Base-by-base conservation (phyloP, 176 grass and related monocot species). In the Echinochloa phyllopogon region DNA sequence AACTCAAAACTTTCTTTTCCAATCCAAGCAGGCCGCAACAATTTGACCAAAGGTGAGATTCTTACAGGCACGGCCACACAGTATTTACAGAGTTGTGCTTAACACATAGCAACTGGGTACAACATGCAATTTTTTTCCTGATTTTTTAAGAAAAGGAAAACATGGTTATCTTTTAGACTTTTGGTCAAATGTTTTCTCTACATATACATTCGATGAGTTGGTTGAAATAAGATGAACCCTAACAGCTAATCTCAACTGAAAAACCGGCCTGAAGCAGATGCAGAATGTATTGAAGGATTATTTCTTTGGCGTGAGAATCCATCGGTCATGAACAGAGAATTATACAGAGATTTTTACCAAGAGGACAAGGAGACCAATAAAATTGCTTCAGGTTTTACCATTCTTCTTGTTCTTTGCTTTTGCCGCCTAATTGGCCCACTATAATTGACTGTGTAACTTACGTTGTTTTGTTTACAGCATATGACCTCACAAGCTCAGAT, bases 401-500 rank as follows among this genome's bases (percentile, higher is more conserved):
- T 74, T 86, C 25, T 24, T 40, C n/a, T 24, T 55, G 14, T 45
- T 73, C 14, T 74, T 39, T 25, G 47, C 33, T 48, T 43, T 24
- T 12, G 3, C 51, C 55, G 17, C 18, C 7, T 43, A 15, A 13
- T 86, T 76, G 69, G 33, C 5, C 5, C 23, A 11, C 12, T 87
- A 27, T 16, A 56, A 41, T 53, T 44, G 11, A 15, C 14, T 51
- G 43, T 60, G 40, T 59, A 71, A 62, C 44, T 21, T 20, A 68
- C 15, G 8, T 76, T 51, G 2, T 79, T 80, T 47, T 79, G 36
- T 36, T 83, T 90, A 75, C 79, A 90, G 88, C 88, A 43, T 90
- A 77, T 82, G 88, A 90, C 29, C 76, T 90, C 55, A 76, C 67
- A 77, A 86, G 49, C 25, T 78, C 88, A 45, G 13, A 69, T 29